Evolutionary conservation across 75 land plant genomes (phyloP), one percentile per base, ranked within the genome.

Genomic region (Isoetes taiwanensis): DNA sequence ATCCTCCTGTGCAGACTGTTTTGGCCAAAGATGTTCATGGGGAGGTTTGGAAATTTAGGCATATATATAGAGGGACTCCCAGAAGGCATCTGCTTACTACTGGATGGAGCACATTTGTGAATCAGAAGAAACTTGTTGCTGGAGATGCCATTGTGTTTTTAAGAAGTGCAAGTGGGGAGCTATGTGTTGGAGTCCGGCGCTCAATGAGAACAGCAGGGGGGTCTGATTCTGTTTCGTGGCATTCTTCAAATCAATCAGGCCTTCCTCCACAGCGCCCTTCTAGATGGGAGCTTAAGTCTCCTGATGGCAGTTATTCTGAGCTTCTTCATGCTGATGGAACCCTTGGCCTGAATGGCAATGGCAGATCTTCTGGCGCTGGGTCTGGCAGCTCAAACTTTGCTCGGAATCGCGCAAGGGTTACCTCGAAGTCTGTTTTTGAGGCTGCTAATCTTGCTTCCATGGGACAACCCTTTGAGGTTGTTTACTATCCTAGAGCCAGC

Each of bases 401-500:
- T 17, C 37, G 83, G 40, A 67, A 62, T 28, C 76, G 59, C 41
- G 86, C 79, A 3, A 78, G 66, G 30, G 84, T 93, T 31, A 75
- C 72, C 21, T 62, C 72, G 11, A 81, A 84, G 37, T 81, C 90
- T 26, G 96, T 93, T 8, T 25, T 80, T 21, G 98, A 88, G 56
- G 80, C 96, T 19, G 90, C 72, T 20, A 68, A 39, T 0, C 57
- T 79, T 62, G 98, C 98, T 46, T 83, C 85, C 0, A 61, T 48
- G 38, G 90, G 86, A 3, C 75, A 76, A 64, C 70, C 81, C 6
- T 93, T 93, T 69, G 98, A 88, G 70, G 84, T 88, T 54, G 80
- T 84, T 14, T 93, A 88, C 66, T 93, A 88, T 50, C 98, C 98
- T 1, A 67, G 98, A 30, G 98, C 90, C 4, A 80, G 97, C 43